These are phyloP conservation scores for Dendrobium catenatum DNA, from an alignment of 106 monocot genomes.

Conservation along the genomic window DNA sequence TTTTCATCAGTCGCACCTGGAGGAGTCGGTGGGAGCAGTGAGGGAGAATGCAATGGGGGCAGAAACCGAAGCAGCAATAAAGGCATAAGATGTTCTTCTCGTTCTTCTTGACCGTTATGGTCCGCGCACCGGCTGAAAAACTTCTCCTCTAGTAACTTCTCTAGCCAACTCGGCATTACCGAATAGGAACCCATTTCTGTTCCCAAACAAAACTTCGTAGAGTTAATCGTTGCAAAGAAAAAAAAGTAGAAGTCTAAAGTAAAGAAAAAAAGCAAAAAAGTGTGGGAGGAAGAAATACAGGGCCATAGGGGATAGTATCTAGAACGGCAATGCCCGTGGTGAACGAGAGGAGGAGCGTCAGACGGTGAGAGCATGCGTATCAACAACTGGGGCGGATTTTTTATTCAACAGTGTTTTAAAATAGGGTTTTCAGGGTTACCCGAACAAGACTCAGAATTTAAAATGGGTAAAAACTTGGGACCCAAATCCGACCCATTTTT, in stretches of 20 bases:
- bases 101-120: constrained; percentile 65
- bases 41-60: constrained; percentile 50
- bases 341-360: too few relatives aligned
- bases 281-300: too few relatives aligned
- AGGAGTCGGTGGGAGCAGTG: constrained; percentile 60
- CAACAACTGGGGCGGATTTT: too few relatives aligned
- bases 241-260: background rate
- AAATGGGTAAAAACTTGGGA: too few relatives aligned
- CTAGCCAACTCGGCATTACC: constrained; percentile 45
- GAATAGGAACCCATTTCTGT: background rate
- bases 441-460: too few relatives aligned
- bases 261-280: background rate
- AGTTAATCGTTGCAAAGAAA: background rate
- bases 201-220: background rate
- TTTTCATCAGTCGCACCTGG: constrained; percentile 25
- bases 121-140: constrained; percentile 52
- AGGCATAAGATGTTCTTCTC: constrained; percentile 78
- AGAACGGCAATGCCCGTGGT: too few relatives aligned
- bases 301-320: too few relatives aligned
- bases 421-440: too few relatives aligned
- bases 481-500: too few relatives aligned
- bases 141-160: constrained; percentile 29
- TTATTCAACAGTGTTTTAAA: too few relatives aligned
- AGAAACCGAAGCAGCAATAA: constrained; percentile 64
- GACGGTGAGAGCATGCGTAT: too few relatives aligned